phyloP scores from a whole-genome alignment of 169 alveolate species.

The Plasmodium coatneyi region DNA sequence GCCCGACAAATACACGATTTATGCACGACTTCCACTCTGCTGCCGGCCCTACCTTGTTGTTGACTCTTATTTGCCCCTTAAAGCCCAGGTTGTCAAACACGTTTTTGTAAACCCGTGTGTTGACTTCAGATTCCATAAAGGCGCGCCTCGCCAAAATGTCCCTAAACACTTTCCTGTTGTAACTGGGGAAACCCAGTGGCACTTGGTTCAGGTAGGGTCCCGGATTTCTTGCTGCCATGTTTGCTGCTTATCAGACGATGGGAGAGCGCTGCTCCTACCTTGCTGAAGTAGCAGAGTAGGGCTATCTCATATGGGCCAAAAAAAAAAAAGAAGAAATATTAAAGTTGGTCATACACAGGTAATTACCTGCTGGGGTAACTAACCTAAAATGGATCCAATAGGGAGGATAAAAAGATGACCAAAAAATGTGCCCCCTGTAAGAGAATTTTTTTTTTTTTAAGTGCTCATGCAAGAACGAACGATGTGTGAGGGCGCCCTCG shows the following conservation, averaged over 20 bases:
- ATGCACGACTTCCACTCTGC: background rate
- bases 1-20: background rate
- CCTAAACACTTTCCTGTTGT: constrained; percentile 82
- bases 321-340: background rate
- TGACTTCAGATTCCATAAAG: constrained; percentile 87
- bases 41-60: constrained; percentile 80
- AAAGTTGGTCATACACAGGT: background rate
- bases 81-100: constrained; percentile 85
- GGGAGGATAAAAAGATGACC: background rate
- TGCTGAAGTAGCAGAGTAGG: background rate
- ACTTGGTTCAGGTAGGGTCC: constrained; percentile 87
- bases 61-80: constrained; percentile 85
- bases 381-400: background rate
- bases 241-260: background rate
- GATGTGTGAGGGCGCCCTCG: background rate
- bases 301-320: background rate
- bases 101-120: constrained; percentile 85
- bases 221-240: constrained; percentile 90
- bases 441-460: background rate
- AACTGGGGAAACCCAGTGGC: constrained; percentile 89
- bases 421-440: background rate
- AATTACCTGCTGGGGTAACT: background rate
- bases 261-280: background rate
- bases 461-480: background rate
- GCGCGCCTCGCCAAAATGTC: constrained; percentile 84